Conservation (phyloP, 179 eudicot genomes). For the Dionaea muscipula region DNA sequence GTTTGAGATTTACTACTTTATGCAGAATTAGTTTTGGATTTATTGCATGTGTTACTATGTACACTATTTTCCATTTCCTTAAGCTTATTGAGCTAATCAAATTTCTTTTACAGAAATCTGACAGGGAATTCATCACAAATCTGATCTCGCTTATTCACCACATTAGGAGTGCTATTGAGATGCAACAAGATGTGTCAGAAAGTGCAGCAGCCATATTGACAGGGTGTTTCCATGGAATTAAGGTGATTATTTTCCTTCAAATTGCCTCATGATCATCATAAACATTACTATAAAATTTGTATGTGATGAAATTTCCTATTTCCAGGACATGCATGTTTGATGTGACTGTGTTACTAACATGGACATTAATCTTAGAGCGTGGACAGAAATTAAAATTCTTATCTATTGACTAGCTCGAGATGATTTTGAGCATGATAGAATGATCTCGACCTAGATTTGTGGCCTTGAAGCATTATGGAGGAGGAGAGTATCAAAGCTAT, state of each 20-base stretch:
- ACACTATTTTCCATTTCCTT: background rate
- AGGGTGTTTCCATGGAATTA: constrained; percentile 74
- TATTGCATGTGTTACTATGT: background rate
- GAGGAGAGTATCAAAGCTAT: background rate
- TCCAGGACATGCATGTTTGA: background rate
- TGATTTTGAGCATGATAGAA: background rate
- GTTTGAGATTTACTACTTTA: background rate
- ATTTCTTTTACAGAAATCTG: constrained; percentile 48
- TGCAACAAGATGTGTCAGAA: constrained; percentile 25
- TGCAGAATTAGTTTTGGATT: background rate
- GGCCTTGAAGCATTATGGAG: background rate
- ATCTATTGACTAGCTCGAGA: background rate
- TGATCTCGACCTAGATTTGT: background rate
- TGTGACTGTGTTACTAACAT: background rate
- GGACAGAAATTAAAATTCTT: background rate
- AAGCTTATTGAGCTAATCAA: constrained; percentile 5
- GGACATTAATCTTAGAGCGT: background rate
- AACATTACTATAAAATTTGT: background rate
- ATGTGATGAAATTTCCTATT: background rate
- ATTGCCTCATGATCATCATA: too few species aligned
- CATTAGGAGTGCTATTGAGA: constrained; percentile 26
- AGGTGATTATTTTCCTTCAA: constrained; percentile 31
- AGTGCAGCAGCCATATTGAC: constrained; percentile 48
- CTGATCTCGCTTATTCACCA: constrained; percentile 34
- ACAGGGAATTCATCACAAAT: constrained; percentile 34